Evolutionary conservation across 768 basidiomycete species (phyloP).

Genomic region (Termitomyces sp.): DNA sequence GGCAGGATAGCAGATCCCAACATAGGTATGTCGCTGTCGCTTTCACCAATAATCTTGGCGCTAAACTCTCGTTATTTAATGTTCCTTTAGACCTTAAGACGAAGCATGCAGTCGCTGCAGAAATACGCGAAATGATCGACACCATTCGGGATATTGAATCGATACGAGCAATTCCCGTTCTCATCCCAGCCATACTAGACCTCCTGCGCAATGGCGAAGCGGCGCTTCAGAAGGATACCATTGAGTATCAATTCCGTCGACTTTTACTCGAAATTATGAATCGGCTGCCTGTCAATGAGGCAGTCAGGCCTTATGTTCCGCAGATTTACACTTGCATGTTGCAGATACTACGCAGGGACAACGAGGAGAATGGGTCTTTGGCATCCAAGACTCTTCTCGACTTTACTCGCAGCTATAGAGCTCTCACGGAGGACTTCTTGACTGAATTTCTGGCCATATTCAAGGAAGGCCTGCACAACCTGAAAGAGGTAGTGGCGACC

Average conservation of each 20-base stretch:
- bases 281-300: constrained; percentile 80
- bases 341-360: constrained; percentile 81
- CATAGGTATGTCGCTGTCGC: constrained; percentile 45
- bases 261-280: constrained; percentile 87
- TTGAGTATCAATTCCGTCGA: constrained; percentile 82
- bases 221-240: constrained; percentile 61
- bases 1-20: constrained; percentile 75
- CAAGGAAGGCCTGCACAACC: constrained; percentile 74
- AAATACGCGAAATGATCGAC: constrained; percentile 82
- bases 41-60: background rate
- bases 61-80: constrained; percentile 1
- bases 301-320: constrained; percentile 65
- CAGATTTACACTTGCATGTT: constrained; percentile 80
- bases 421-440: constrained; percentile 69
- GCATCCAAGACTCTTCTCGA: constrained; percentile 93
- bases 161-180: constrained; percentile 63
- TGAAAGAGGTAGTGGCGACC: constrained; percentile 69
- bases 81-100: constrained; percentile 62
- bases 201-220: constrained; percentile 69
- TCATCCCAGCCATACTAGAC: constrained; percentile 73
- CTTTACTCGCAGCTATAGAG: constrained; percentile 74
- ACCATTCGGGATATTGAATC: constrained; percentile 75
- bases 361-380: constrained; percentile 91
- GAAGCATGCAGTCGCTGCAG: constrained; percentile 68
- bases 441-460: constrained; percentile 80